Evolutionary conservation across 257 asterid genomes (phyloP), one percentile per base, ranked within the genome.

Genomic region (Solanum pimpinellifolium): DNA sequence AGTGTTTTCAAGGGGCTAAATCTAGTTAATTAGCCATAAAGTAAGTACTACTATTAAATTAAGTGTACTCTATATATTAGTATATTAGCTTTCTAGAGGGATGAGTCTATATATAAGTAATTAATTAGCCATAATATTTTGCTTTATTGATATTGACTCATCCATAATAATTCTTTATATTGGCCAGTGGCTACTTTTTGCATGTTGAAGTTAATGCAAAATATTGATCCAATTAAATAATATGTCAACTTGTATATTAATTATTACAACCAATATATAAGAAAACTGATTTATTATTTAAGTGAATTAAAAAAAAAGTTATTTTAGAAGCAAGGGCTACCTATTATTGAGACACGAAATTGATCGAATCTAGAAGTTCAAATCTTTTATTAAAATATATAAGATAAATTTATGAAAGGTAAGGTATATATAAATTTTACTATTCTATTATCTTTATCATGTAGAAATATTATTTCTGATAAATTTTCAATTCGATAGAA

Each of bases 401-500:
- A 21, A 3, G 21, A 5, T 49, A 49, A 49, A 20, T 14, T 49
- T 2, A 14, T 8, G 59, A 15, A 8, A 15, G 3, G 59, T 49
- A 49, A 0, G 3, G 5, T 52, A 16, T 52, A 52, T 6, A 6
- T 9, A 52, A 52, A 16, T 2, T 3, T 16, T 16, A 52, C 7
- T 52, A 14, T 15, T 49, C 0, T 49, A 14, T 49, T 49, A 16
- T 52, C 16, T 52, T 52, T 52, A 52, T 52, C 1, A 16, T 0
- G 60, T 6, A 9, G 0, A 52, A 52, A 52, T 52, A 1, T 6
- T 52, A 16, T 16, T 52, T 52, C 3, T 52, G 27, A 59, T 59
- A 62, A 11, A 62, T 0, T 0, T 3, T 23, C 3, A 7, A 11
- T n/a, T 62, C 6, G 7, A 62, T 0, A n/a, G 1, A n/a, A 1